phyloP scores from a whole-genome alignment of 2,329 filamentous ascomycete genomes.

The Xylariaceae sp. region DNA sequence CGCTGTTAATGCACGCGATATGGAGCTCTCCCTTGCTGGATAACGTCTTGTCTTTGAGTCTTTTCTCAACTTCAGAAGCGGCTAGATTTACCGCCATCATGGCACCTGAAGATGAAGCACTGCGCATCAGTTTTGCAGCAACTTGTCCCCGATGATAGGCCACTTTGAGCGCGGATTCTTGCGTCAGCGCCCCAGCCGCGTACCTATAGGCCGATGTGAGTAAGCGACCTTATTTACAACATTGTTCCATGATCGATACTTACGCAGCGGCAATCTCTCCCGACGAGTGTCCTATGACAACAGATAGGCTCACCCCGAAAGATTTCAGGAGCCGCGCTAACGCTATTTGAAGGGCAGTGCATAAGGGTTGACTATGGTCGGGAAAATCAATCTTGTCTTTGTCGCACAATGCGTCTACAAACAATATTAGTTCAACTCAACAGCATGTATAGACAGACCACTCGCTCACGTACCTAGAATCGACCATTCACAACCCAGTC shows the following conservation, averaged over 20 bases:
- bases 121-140: constrained; percentile 14
- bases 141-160: constrained; percentile 29
- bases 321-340: constrained; percentile 28
- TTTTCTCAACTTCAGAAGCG: background rate
- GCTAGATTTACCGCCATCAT: constrained; percentile 24
- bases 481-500: background rate
- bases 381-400: constrained; percentile 17
- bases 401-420: background rate
- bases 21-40: background rate
- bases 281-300: constrained; percentile 31
- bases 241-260: background rate
- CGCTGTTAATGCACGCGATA: background rate
- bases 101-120: constrained; percentile 3
- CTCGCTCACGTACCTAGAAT: background rate
- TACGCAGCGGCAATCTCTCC: constrained; percentile 34
- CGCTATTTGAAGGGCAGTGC: constrained; percentile 30
- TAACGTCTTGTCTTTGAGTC: background rate
- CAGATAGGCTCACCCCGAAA: constrained; percentile 18
- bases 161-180: constrained; percentile 26
- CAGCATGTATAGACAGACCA: background rate
- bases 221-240: background rate
- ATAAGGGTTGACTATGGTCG: constrained; percentile 25
- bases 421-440: background rate
- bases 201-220: constrained; percentile 21
- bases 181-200: constrained; percentile 18